phyloP scores from a whole-genome alignment of 1,284 basidiomycete genomes.

The Rhizoctonia solani region DNA sequence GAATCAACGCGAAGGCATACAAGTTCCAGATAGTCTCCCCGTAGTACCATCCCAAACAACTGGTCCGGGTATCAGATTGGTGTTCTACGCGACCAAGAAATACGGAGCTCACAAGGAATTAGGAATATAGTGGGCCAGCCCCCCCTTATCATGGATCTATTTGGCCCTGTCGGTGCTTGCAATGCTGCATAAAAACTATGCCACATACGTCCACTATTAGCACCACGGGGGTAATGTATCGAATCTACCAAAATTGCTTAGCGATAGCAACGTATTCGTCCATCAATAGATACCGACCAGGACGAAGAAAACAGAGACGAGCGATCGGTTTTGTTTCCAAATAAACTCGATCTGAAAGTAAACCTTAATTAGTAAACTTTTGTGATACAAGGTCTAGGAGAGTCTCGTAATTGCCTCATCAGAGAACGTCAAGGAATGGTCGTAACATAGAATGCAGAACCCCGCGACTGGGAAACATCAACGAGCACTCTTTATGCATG shows the following conservation, averaged over 20 bases:
- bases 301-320: constrained; percentile 33
- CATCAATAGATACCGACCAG: neutral
- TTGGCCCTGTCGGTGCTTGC: neutral
- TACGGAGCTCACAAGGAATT: constrained; percentile 11
- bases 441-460: constrained; percentile 24
- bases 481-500: too few relatives aligned
- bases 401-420: constrained; percentile 33
- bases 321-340: constrained; percentile 33
- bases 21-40: constrained; percentile 18
- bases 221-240: constrained; percentile 19
- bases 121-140: constrained; percentile 20
- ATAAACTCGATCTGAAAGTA: constrained; percentile 26
- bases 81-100: too few relatives aligned
- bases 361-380: neutral
- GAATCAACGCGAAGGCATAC: constrained; percentile 14
- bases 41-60: constrained; percentile 28
- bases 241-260: neutral
- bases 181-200: too few relatives aligned
- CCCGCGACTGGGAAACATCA: constrained; percentile 21
- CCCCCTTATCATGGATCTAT: constrained; percentile 31
- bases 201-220: constrained; percentile 4
- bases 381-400: neutral
- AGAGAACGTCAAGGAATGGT: constrained; percentile 34
- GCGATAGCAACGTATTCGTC: neutral
- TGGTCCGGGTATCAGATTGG: neutral